Evolutionary conservation across 495 filamentous ascomycete species (phyloP).

Genomic region (Penicillium ucsense): DNA sequence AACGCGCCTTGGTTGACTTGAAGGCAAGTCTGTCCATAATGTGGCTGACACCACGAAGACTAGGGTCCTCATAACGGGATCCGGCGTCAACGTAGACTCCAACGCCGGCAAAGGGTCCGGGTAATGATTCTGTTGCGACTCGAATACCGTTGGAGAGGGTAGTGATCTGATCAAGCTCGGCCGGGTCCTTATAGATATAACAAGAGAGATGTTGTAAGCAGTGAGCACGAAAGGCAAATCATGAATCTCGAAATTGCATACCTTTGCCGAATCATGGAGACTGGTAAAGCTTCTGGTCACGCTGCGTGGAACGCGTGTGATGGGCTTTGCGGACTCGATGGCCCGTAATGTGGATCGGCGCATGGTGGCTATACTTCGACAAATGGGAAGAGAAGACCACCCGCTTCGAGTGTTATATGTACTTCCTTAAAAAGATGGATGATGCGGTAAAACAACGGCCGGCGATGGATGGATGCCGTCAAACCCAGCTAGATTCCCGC

Average conservation of each 20-base stretch:
- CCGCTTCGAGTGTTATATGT: no score
- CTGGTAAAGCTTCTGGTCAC: conserved; percentile 36
- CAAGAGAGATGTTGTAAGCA: conserved; percentile 4
- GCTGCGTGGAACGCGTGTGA: conserved; percentile 29
- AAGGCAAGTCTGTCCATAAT: conserved; percentile 94
- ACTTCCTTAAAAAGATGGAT: conserved; percentile 5
- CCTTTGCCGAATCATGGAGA: conserved; percentile 30
- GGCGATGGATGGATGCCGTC: conserved; percentile 20
- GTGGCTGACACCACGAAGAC: conserved; percentile 83
- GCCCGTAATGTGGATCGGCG: conserved; percentile 39
- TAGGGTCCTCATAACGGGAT: conserved; percentile 84
- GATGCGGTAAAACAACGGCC: conserved; percentile 7
- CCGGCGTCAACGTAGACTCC: conserved; percentile 96
- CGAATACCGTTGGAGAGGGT: conserved; percentile 88
- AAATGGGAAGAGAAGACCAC: neutral
- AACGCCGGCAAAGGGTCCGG: conserved; percentile 89
- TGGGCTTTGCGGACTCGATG: conserved; percentile 33
- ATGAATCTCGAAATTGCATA: conserved; percentile 7
- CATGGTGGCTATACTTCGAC: conserved; percentile 18
- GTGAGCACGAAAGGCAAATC: neutral
- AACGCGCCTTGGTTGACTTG: conserved; percentile 72
- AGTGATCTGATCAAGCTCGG: conserved; percentile 79
- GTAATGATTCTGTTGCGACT: conserved; percentile 90
- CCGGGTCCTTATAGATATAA: conserved; percentile 59
- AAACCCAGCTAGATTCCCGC: neutral